Conservation (phyloP, 2,329 filamentous ascomycete genomes). For the Pseudofabraea citricarpa region DNA sequence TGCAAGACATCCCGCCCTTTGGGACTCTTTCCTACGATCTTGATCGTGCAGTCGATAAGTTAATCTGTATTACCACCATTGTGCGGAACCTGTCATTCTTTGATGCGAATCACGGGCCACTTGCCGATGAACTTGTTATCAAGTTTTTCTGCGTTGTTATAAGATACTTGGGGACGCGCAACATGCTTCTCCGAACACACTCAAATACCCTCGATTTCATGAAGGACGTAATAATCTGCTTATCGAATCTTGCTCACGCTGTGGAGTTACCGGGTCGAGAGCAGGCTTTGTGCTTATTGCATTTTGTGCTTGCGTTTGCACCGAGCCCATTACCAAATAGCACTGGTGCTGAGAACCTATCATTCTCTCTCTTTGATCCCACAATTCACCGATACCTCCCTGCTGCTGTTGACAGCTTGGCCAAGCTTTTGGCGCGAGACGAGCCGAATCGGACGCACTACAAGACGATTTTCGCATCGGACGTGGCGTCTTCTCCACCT, state of each 20-base stretch:
- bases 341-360: conserved; percentile 50
- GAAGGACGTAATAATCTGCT: conserved; percentile 86
- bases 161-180: conserved; percentile 81
- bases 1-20: conserved; percentile 70
- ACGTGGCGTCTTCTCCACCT: conserved; percentile 57
- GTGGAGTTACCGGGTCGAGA: conserved; percentile 81
- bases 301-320: conserved; percentile 87
- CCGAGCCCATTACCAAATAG: conserved; percentile 67
- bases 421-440: conserved; percentile 87
- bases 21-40: conserved; percentile 76
- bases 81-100: conserved; percentile 88
- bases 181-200: conserved; percentile 77
- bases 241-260: conserved; percentile 81
- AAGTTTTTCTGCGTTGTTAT: conserved; percentile 82
- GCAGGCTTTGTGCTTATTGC: conserved; percentile 78
- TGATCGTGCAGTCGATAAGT: conserved; percentile 77
- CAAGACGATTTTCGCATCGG: conserved; percentile 73
- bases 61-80: conserved; percentile 89
- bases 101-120: conserved; percentile 67
- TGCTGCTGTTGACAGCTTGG: conserved; percentile 81
- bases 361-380: conserved; percentile 79
- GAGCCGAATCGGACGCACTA: conserved; percentile 88
- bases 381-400: conserved; percentile 81
- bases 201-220: conserved; percentile 91
- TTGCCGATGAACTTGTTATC: conserved; percentile 74